Conservation (phyloP, 495 filamentous ascomycete species). For the Elasticomyces elasticus region DNA sequence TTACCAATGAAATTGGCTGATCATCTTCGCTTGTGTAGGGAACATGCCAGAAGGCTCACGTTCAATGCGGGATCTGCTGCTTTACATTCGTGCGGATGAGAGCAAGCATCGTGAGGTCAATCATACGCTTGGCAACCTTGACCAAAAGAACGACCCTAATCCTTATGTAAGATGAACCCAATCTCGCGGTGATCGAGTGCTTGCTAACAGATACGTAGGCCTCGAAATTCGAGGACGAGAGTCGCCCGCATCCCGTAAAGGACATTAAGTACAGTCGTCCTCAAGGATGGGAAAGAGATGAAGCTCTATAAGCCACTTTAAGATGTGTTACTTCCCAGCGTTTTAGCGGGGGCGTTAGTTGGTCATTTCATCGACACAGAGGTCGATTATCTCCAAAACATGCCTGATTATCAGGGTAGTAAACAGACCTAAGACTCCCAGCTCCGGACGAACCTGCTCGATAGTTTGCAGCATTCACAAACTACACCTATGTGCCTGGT, state of each 20-base stretch:
- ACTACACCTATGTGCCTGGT: no score
- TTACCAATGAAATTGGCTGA: no score
- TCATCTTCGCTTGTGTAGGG: no score
- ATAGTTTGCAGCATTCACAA: no score
- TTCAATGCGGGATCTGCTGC: conserved; percentile 74
- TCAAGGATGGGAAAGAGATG: conserved; percentile 71
- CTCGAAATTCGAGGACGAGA: conserved; percentile 56
- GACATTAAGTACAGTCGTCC: conserved; percentile 57
- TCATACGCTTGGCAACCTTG: conserved; percentile 59
- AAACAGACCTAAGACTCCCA: no score
- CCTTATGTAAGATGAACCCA: neutral
- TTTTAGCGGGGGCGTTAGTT: no score
- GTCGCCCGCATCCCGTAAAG: conserved; percentile 57
- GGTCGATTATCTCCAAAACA: no score
- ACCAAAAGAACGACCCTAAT: conserved; percentile 8
- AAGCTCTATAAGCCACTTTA: conserved; percentile 62
- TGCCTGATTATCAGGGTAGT: no score
- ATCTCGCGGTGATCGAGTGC: conserved; percentile 43
- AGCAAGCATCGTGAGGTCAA: conserved; percentile 97
- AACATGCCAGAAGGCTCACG: conserved; percentile 76
- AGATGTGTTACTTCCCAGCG: no score
- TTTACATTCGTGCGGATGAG: conserved; percentile 89
- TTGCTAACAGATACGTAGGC: conserved; percentile 78
- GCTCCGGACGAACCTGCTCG: no score
- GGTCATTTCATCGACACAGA: no score